Base-by-base conservation (phyloP, 2,329 filamentous ascomycete species). In the Endothia cerciana region DNA sequence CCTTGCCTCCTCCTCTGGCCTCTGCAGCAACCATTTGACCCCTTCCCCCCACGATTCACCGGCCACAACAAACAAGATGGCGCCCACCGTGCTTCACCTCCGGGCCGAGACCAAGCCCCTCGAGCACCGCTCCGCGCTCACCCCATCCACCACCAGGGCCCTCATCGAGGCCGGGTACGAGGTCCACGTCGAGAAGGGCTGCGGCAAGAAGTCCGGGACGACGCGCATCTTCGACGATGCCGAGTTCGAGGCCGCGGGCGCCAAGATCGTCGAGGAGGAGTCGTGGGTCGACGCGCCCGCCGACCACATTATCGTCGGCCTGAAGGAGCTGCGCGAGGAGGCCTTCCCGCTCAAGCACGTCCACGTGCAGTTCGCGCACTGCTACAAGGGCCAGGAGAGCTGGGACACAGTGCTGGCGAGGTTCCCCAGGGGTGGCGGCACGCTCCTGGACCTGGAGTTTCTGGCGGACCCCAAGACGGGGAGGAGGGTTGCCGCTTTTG, bases 361-460 rank as follows among this genome's bases (percentile, higher is more conserved):
- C 28, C 87, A 91, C 74, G 83, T 91, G 70, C 86, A 89, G 72
- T 93, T 93, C 73, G 86, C 86, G 45, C 89, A 93, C 76, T 90
- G 88, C 79, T 92, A 89, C 81, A 93, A 93, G 84, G 80, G 86
- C 71, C 92, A 95, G 79, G 87, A 80, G 36, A 90, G 90, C 36
- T 97, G 92, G 92, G 87, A 92, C 65, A 85, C 86, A 51, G 91
- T 93, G 6, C 87, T 97, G n/a, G 84, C 88, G 65, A 86, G 94
- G 64, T 97, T 93, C 77, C 85, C 91, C 36, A 85, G 87, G 30
- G 93, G 92, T 65, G 87, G 88, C 63, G 92, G 92, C 71, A 89
- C 87, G 0, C 86, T 97, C 17, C 87, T 93, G 66, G 94, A 97
- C 73, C 85, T 97, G 45, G 94, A 97, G 76, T 97, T 97, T 76